Evolutionary conservation across 2,329 filamentous ascomycete genomes (phyloP).

Genomic region (Zymoseptoria pseudotritici): DNA sequence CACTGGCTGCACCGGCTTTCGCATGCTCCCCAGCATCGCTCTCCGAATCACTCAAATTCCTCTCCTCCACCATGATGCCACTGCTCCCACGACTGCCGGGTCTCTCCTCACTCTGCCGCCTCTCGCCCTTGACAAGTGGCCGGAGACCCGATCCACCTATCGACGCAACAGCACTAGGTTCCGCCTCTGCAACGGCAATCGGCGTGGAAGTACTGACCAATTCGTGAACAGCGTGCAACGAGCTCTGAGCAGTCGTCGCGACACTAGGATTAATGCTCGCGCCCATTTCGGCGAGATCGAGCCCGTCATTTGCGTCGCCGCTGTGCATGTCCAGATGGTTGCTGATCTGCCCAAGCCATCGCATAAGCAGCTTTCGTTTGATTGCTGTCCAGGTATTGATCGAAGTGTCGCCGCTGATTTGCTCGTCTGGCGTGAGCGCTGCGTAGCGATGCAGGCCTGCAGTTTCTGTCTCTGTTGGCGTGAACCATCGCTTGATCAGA

Average conservation of each 20-base stretch:
- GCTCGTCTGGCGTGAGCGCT: slow-evolving; percentile 23
- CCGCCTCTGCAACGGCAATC: slow-evolving; percentile 30
- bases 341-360: slow-evolving; percentile 35
- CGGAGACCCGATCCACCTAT: slow-evolving; percentile 8
- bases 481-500: slow-evolving; percentile 42
- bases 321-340: background rate
- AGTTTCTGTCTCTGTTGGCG: slow-evolving; percentile 34
- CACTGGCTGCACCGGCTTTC: background rate
- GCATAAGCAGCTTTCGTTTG: slow-evolving; percentile 33
- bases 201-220: slow-evolving; percentile 31
- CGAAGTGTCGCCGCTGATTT: slow-evolving; percentile 24
- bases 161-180: slow-evolving; percentile 21
- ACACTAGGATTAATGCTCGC: slow-evolving; percentile 3
- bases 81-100: slow-evolving; percentile 26
- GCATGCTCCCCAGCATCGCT: slow-evolving; percentile 23
- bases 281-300: slow-evolving; percentile 6
- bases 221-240: slow-evolving; percentile 27
- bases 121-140: slow-evolving; percentile 6
- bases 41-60: slow-evolving; percentile 31
- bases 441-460: slow-evolving; percentile 16
- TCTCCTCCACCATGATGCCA: slow-evolving; percentile 37
- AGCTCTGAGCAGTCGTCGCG: background rate
- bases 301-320: slow-evolving; percentile 1
- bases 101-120: slow-evolving; percentile 26
- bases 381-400: slow-evolving; percentile 33